Percentiles rank a stretch among this genome's conserved stretches.
phyloP scores from a whole-genome alignment of 768 basidiomycete species.

The Calocera cornea region DNA sequence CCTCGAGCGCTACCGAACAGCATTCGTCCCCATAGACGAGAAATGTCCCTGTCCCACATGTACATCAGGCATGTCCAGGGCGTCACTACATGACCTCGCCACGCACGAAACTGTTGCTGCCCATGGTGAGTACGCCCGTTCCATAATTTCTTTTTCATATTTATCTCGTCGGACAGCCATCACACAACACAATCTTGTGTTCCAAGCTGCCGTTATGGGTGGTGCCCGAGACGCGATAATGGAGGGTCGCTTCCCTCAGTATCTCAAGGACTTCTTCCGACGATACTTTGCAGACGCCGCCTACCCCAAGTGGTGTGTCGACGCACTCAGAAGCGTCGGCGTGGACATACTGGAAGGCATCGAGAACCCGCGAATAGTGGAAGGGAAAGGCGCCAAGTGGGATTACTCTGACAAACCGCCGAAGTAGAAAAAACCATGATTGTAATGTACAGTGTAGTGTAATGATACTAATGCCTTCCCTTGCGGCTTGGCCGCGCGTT shows the following conservation, averaged over 20 bases:
- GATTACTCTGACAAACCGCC: conserved; percentile 35
- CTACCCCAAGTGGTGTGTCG: conserved; percentile 81
- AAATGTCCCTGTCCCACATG: conserved; percentile 83
- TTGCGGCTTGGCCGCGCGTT: conserved; percentile 57
- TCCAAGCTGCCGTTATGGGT: conserved; percentile 83
- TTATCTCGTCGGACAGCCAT: too few relatives aligned
- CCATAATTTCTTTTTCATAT: too few relatives aligned
- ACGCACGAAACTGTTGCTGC: conserved; percentile 77
- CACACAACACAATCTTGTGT: conserved; percentile 70
- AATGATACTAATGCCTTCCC: conserved; percentile 16
- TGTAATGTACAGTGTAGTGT: not conserved
- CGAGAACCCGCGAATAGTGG: conserved; percentile 35
- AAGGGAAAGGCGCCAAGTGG: conserved; percentile 59
- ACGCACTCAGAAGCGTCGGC: conserved; percentile 67
- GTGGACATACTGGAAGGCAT: conserved; percentile 61
- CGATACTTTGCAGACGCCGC: conserved; percentile 63
- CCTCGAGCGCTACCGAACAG: conserved; percentile 54
- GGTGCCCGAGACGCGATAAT: conserved; percentile 68
- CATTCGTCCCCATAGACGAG: conserved; percentile 59
- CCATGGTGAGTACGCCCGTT: conserved; percentile 41
- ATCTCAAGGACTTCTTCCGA: conserved; percentile 60
- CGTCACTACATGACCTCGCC: conserved; percentile 58
- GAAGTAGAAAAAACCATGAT: conserved; percentile 1
- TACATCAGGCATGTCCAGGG: conserved; percentile 46
- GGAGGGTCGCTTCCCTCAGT: conserved; percentile 61